Evolutionary conservation across 768 basidiomycete genomes (phyloP).

Genomic region (Termitomyces sp.): DNA sequence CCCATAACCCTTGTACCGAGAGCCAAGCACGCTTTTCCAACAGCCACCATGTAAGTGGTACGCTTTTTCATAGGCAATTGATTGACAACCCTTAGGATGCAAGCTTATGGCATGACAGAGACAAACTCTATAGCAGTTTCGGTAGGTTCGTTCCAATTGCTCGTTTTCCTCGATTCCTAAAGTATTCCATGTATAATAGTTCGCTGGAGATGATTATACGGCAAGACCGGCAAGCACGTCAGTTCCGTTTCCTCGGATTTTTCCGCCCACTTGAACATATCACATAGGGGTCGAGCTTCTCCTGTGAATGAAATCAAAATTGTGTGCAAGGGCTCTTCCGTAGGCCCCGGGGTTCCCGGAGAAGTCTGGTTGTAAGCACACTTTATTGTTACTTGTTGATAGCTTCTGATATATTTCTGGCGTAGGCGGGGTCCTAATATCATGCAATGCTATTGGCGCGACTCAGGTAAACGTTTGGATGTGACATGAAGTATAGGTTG

Average conservation of each 20-base stretch:
- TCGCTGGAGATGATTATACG: slow-evolving; percentile 56
- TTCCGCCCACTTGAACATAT: neutral
- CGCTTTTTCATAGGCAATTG: neutral
- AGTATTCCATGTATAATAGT: slow-evolving; percentile 13
- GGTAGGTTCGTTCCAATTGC: slow-evolving; percentile 16
- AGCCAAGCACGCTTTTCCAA: slow-evolving; percentile 42
- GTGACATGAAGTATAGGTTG: neutral
- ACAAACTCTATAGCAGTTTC: slow-evolving; percentile 54
- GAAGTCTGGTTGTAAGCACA: slow-evolving; percentile 47
- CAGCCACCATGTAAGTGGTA: slow-evolving; percentile 33
- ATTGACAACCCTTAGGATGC: slow-evolving; percentile 28
- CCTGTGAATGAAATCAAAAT: slow-evolving; percentile 55
- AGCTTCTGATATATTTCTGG: neutral
- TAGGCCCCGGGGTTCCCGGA: slow-evolving; percentile 32
- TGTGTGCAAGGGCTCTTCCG: slow-evolving; percentile 30
- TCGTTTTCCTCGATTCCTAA: neutral
- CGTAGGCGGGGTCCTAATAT: slow-evolving; percentile 51
- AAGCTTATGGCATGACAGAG: slow-evolving; percentile 57
- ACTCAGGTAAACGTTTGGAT: slow-evolving; percentile 32
- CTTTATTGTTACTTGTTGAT: neutral
- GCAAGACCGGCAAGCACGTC: slow-evolving; percentile 46
- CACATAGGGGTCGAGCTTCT: slow-evolving; percentile 44
- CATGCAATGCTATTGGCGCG: slow-evolving; percentile 59
- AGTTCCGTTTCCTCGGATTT: slow-evolving; percentile 10
- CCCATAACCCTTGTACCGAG: slow-evolving; percentile 39